A percentile compares a stretch with the other conserved stretches of the same genome.
These are phyloP conservation scores for Capsicum chinense DNA, from an alignment of 257 asterid genomes.

Conservation along the genomic window DNA sequence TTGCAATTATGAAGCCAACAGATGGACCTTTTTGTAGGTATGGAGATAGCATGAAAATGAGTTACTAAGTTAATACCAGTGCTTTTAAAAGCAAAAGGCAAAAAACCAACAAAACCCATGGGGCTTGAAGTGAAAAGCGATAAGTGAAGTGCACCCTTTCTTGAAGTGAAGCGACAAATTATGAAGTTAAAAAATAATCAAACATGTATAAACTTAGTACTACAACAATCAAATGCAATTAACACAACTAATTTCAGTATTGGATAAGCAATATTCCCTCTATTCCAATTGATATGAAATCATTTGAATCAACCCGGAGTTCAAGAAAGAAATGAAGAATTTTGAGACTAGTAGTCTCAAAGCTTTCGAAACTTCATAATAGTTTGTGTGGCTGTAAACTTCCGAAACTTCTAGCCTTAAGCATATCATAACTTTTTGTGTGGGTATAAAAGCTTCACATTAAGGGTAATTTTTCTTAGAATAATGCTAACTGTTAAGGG, in stretches of 20 bases:
- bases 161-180: not conserved
- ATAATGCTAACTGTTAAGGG: not conserved
- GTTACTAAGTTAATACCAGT: not conserved
- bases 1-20: slow-evolving; percentile 2
- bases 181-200: not conserved
- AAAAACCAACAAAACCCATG: not conserved
- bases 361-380: not conserved
- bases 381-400: not conserved
- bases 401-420: not conserved
- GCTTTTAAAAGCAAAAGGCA: not conserved
- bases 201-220: not conserved
- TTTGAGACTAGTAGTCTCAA: too few relatives aligned
- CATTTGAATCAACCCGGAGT: not conserved
- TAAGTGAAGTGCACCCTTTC: slow-evolving; percentile 2
- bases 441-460: not conserved
- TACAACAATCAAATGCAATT: not conserved
- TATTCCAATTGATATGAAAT: not conserved
- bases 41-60: not conserved
- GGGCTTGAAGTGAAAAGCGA: not conserved
- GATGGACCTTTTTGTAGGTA: not conserved
- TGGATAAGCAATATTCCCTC: not conserved
- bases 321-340: not conserved
- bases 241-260: not conserved
- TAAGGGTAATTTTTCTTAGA: not conserved
- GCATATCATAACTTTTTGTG: not conserved